A percentile compares a stretch with the other conserved stretches of the same genome.
phyloP scores from a whole-genome alignment of 352 stramenopile species.

The Phytopythium litorale region DNA sequence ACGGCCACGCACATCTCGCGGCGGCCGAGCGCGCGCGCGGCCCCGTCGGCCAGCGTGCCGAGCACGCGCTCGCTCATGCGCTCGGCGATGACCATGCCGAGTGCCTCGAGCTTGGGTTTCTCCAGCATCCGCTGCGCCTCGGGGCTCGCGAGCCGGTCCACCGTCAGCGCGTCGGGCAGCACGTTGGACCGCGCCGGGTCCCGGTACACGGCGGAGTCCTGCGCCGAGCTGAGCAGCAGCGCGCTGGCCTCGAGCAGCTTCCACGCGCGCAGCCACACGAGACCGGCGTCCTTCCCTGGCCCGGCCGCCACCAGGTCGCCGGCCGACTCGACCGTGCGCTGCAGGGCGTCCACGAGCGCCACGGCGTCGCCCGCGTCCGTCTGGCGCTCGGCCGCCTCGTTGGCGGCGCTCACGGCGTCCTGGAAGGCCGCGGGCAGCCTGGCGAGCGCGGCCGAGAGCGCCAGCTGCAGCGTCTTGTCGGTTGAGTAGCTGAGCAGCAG shows the following conservation, averaged over 20 bases:
- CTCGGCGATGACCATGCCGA: slow-evolving; percentile 37
- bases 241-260: slow-evolving; percentile 53
- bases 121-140: slow-evolving; percentile 26
- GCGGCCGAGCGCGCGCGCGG: slow-evolving; percentile 22
- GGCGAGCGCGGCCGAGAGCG: slow-evolving; percentile 10
- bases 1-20: slow-evolving; percentile 58
- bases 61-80: slow-evolving; percentile 34
- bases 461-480: slow-evolving; percentile 68
- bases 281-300: slow-evolving; percentile 9
- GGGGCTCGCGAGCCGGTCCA: slow-evolving; percentile 37
- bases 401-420: slow-evolving; percentile 12
- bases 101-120: slow-evolving; percentile 29
- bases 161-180: slow-evolving; percentile 58
- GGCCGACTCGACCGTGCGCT: slow-evolving; percentile 38
- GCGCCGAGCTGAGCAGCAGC: slow-evolving; percentile 49
- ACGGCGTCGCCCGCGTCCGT: slow-evolving; percentile 12
- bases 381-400: slow-evolving; percentile 5
- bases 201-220: slow-evolving; percentile 58
- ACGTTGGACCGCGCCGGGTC: slow-evolving; percentile 74
- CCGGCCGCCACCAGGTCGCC: slow-evolving; percentile 34
- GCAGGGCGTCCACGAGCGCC: slow-evolving; percentile 32
- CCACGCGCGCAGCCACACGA: slow-evolving; percentile 55
- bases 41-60: slow-evolving; percentile 6
- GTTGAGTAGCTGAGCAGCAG: slow-evolving; percentile 68
- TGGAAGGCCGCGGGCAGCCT: slow-evolving; percentile 42